Base-by-base conservation (phyloP, 2,329 filamentous ascomycete genomes). In the Neonectria hederae region DNA sequence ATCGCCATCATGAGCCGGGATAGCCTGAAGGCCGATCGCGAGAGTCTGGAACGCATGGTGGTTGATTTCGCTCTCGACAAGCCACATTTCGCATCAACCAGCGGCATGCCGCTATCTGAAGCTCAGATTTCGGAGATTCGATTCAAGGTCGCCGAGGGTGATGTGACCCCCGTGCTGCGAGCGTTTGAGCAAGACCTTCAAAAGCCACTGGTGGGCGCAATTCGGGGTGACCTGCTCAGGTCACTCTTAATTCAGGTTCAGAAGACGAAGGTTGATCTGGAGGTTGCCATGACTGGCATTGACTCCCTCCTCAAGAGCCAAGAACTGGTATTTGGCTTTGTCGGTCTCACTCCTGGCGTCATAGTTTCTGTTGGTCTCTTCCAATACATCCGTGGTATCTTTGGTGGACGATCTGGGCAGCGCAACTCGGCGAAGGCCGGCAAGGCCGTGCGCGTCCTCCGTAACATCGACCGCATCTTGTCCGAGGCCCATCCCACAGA, bases 251-350 rank as follows among this genome's bases (percentile, higher is more conserved):
- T 99, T 59, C 96, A 99, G 76, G 90, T 99, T 40, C 96, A 99
- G 75, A 99, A 99, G 84, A 98, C 96, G 22, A 99, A 99, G 82
- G 96, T 99, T 9, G 96, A 99, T 75, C 89, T 99, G 13, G 96
- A 99, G 78, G 90, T 98, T 65, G 96, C 96, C 14, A 94, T 99
- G 82, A 93, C 92, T 64, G 96, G 96, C 19, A 99, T 99, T 69
- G 95, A 99, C 82, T 89, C 93, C 35, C 86, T 99, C 32, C 85
- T 99, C 62, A 97, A 96, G 82, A 97, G 94, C 74, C 96, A 99
- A 76, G 95, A 99, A 76, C 86, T 99, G 52, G 92, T 99, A 24
- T 99, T 99, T 80, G 96, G 93, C n/a, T 97, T 99, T 75, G 90
- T 99, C 40, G 94, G 94, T 6, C 83, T 99, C 26, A 98, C 96